A percentile compares a stretch with the other conserved stretches of the same genome.
These are phyloP conservation scores for Neonectria coccinea DNA, from an alignment of 2,329 filamentous ascomycete genomes.

Conservation along the genomic window DNA sequence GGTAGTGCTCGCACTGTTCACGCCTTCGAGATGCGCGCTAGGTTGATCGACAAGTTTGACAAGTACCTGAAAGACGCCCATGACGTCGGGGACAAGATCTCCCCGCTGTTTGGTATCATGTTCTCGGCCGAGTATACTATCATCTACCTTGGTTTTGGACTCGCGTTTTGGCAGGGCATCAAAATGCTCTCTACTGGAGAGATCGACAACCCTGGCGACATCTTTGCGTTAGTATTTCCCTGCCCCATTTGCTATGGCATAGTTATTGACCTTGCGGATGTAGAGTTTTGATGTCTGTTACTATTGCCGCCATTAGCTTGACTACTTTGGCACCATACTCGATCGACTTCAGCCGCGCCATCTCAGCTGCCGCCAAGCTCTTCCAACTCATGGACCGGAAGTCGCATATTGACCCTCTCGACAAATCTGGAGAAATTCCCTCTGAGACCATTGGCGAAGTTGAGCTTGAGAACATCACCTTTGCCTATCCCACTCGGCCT, in stretches of 20 bases:
- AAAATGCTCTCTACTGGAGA: slow-evolving; percentile 53
- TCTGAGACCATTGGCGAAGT: slow-evolving; percentile 49
- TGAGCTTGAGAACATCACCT: slow-evolving; percentile 55
- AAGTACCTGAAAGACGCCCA: slow-evolving; percentile 53
- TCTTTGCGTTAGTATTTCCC: slow-evolving; percentile 50
- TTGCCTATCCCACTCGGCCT: slow-evolving; percentile 60
- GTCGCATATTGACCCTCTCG: slow-evolving; percentile 53
- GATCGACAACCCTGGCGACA: slow-evolving; percentile 52
- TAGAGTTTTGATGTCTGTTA: slow-evolving; percentile 54
- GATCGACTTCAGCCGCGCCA: slow-evolving; percentile 54
- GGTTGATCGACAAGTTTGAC: slow-evolving; percentile 55
- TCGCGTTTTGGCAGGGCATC: slow-evolving; percentile 61
- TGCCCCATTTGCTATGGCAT: no score
- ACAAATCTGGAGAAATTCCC: slow-evolving; percentile 47
- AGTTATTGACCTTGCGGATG: neutral
- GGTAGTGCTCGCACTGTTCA: slow-evolving; percentile 56
- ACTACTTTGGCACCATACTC: slow-evolving; percentile 53
- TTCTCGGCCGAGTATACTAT: slow-evolving; percentile 56
- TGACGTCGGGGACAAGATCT: slow-evolving; percentile 53
- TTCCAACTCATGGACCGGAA: slow-evolving; percentile 54
- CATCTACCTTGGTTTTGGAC: slow-evolving; percentile 56
- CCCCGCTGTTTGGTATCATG: slow-evolving; percentile 52
- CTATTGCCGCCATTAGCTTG: slow-evolving; percentile 53
- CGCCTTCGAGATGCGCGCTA: slow-evolving; percentile 56
- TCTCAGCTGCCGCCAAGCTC: slow-evolving; percentile 51